Conservation (phyloP, 805 yeast species). For the Sugiyamaella marilandica region DNA sequence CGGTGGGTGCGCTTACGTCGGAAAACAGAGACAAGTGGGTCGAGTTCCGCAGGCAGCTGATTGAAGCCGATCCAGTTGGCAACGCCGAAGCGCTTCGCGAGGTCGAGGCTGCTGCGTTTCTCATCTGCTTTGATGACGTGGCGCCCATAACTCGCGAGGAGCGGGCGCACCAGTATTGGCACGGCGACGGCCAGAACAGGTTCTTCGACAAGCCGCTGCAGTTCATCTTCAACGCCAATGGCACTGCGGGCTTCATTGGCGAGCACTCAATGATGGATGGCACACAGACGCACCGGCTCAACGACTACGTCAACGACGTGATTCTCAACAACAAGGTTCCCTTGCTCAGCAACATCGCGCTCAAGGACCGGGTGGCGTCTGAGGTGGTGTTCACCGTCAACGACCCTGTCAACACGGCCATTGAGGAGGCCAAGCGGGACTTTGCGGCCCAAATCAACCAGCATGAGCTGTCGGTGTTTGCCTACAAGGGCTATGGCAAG, state of each 20-base stretch:
- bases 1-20: slow-evolving; percentile 76
- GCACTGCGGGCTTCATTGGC: slow-evolving; percentile 86
- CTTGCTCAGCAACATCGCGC: slow-evolving; percentile 24
- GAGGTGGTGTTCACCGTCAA: slow-evolving; percentile 51
- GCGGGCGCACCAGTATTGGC: slow-evolving; percentile 84
- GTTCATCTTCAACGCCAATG: slow-evolving; percentile 75
- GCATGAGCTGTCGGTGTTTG: slow-evolving; percentile 75
- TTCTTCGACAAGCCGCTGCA: slow-evolving; percentile 90
- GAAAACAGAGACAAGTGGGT: slow-evolving; percentile 83
- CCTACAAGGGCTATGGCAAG: slow-evolving; percentile 82
- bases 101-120: slow-evolving; percentile 73
- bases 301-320: slow-evolving; percentile 63
- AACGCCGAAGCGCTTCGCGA: slow-evolving; percentile 59
- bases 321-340: slow-evolving; percentile 46
- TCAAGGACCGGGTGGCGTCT: slow-evolving; percentile 24
- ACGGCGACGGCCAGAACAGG: slow-evolving; percentile 89
- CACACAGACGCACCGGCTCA: slow-evolving; percentile 85
- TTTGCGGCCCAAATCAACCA: slow-evolving; percentile 55
- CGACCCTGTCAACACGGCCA: slow-evolving; percentile 46
- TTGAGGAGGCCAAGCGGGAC: slow-evolving; percentile 50
- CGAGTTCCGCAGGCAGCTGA: slow-evolving; percentile 52
- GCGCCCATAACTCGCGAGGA: slow-evolving; percentile 74
- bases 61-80: slow-evolving; percentile 46
- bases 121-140: slow-evolving; percentile 71
- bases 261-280: slow-evolving; percentile 99